These are phyloP conservation scores for Polyplosphaeria fusca DNA, from an alignment of 495 filamentous ascomycete genomes.

Conservation along the genomic window DNA sequence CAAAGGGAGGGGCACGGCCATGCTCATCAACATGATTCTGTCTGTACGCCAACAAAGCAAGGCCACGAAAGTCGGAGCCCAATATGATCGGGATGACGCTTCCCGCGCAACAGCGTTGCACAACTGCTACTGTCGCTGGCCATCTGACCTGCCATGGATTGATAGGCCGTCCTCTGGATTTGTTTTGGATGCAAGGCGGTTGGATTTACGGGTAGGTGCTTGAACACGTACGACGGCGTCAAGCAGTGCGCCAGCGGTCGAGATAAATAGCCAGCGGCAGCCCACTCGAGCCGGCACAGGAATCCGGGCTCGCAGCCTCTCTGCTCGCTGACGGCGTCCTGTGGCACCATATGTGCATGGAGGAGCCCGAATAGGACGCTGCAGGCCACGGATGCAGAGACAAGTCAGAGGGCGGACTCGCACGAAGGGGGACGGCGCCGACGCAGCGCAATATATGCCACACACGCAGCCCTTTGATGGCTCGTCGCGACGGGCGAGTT, in stretches of 20 bases:
- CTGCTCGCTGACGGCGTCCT: constrained; percentile 1
- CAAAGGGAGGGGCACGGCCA: too few species aligned
- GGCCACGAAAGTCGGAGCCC: constrained; percentile 1
- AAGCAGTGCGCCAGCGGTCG: constrained; percentile 7
- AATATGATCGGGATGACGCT: constrained; percentile 9
- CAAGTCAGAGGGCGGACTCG: too few species aligned
- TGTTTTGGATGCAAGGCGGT: constrained; percentile 5
- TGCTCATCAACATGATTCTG: constrained; percentile 11
- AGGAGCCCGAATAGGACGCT: too few species aligned
- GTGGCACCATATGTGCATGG: background rate
- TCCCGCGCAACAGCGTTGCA: constrained; percentile 8
- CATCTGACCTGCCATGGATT: constrained; percentile 10
- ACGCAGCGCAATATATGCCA: too few species aligned
- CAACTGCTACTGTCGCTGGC: constrained; percentile 6
- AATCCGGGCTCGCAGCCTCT: background rate
- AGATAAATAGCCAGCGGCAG: constrained; percentile 15
- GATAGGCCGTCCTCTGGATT: background rate
- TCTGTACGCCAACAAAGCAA: constrained; percentile 11
- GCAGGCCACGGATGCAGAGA: too few species aligned
- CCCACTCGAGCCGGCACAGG: constrained; percentile 2
- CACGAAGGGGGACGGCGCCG: too few species aligned
- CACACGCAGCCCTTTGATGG: too few species aligned
- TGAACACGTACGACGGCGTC: constrained; percentile 14
- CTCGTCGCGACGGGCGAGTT: background rate
- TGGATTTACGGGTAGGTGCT: constrained; percentile 8